These are phyloP conservation scores for Colletotrichum sp. DNA, from an alignment of 2,329 filamentous ascomycete genomes.

Conservation along the genomic window DNA sequence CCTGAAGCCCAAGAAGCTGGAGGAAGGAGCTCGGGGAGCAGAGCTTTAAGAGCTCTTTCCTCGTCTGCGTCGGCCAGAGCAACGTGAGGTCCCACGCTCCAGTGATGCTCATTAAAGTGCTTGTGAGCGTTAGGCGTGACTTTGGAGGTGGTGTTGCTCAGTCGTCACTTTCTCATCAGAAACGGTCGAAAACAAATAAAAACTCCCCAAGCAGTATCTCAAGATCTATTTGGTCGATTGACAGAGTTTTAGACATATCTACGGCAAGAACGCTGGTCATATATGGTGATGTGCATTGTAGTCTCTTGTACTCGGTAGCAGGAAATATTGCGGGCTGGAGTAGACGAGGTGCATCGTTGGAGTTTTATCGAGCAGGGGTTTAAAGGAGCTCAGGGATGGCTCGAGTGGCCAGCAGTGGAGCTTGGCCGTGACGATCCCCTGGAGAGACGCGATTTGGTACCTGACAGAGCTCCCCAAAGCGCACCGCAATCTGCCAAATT, in stretches of 20 bases:
- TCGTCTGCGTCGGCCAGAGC: slow-evolving; percentile 19
- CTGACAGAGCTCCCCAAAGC: background rate
- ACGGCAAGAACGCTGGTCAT: background rate
- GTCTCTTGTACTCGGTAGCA: slow-evolving; percentile 27
- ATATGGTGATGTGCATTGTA: background rate
- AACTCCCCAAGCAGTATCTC: rapidly evolving
- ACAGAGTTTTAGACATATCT: background rate
- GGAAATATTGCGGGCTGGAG: slow-evolving; percentile 34
- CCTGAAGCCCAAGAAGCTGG: background rate
- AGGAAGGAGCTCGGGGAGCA: slow-evolving; percentile 1
- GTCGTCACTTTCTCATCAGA: background rate
- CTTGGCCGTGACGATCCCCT: slow-evolving; percentile 5
- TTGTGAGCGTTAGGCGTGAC: slow-evolving; percentile 17
- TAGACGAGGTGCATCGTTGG: slow-evolving; percentile 24
- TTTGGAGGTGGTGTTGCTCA: background rate
- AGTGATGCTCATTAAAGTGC: slow-evolving; percentile 6
- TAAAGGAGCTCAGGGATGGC: slow-evolving; percentile 12
- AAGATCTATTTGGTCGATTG: rapidly evolving
- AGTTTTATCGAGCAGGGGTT: slow-evolving; percentile 7
- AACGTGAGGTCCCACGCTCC: slow-evolving; percentile 17
- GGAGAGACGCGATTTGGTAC: slow-evolving; percentile 10
- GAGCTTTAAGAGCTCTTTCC: slow-evolving; percentile 21
- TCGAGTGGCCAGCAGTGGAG: slow-evolving; percentile 30
- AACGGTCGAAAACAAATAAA: background rate
- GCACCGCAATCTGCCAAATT: slow-evolving; percentile 3